These are phyloP conservation scores for Penicillium sp. DNA, from an alignment of 2,329 filamentous ascomycete genomes.

Conservation along the genomic window DNA sequence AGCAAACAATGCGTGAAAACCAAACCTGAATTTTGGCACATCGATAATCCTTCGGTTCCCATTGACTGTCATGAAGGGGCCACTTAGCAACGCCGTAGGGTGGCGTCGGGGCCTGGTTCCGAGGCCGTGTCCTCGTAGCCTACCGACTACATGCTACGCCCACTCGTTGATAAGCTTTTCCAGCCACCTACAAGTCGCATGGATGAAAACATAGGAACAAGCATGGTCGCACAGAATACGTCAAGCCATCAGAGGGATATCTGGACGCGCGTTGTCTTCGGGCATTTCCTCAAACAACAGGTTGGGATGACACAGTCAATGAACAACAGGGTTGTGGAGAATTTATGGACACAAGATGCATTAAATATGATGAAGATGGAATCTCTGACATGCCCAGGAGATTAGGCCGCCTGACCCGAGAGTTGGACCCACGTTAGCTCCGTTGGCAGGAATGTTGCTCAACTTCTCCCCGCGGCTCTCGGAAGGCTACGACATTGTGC, in stretches of 20 bases:
- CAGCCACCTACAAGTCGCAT: not conserved
- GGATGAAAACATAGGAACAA: not conserved
- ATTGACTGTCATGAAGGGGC: no score
- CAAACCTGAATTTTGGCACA: no score
- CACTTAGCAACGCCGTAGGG: no score
- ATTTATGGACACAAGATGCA: not conserved
- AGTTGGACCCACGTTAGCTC: not conserved
- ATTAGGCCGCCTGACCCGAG: not conserved
- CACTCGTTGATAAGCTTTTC: not conserved
- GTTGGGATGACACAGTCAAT: not conserved
- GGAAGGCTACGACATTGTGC: not conserved
- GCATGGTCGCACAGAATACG: not conserved
- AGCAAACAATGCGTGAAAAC: no score
- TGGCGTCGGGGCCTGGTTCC: no score
- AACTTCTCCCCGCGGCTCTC: not conserved
- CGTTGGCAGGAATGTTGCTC: constrained; percentile 4
- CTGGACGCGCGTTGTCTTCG: not conserved
- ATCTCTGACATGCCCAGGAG: not conserved
- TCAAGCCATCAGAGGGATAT: not conserved
- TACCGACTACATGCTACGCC: not conserved
- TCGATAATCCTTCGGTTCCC: no score
- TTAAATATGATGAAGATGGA: not conserved
- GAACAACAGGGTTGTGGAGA: not conserved
- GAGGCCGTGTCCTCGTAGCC: no score
- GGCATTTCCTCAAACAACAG: not conserved